Conservation (phyloP, 1,139 yeast genomes). For the Blastobotrys buckinghamii region DNA sequence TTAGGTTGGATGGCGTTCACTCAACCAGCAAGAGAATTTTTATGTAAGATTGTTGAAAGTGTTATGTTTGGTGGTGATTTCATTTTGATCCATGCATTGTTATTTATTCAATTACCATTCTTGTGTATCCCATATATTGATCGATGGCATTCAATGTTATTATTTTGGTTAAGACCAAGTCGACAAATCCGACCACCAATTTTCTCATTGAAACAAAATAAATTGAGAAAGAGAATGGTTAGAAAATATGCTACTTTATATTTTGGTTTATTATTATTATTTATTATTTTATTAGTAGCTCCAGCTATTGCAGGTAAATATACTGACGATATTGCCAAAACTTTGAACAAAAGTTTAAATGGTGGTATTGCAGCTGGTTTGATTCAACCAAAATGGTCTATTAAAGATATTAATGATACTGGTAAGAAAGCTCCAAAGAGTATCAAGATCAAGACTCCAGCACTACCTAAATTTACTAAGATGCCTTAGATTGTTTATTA, state of each 20-base stretch:
- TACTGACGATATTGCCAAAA: conserved; percentile 22
- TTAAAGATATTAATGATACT: conserved; percentile 75
- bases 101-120: conserved; percentile 86
- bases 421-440: conserved; percentile 30
- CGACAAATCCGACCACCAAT: conserved; percentile 99
- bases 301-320: conserved; percentile 62
- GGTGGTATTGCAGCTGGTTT: conserved; percentile 57
- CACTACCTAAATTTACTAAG: conserved; percentile 25
- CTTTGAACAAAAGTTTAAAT: conserved; percentile 21
- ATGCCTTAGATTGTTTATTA: conserved; percentile 21
- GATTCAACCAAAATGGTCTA: conserved; percentile 73
- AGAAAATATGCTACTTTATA: conserved; percentile 86
- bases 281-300: conserved; percentile 75
- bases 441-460: conserved; percentile 30
- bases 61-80: conserved; percentile 98
- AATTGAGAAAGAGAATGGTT: conserved; percentile 98
- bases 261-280: conserved; percentile 61
- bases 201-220: conserved; percentile 93
- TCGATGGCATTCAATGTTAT: conserved; percentile 97
- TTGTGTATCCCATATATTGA: conserved; percentile 83
- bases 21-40: conserved; percentile 94
- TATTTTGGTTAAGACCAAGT: conserved; percentile 98
- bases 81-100: conserved; percentile 78
- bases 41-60: conserved; percentile 89
- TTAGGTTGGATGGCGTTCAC: conserved; percentile 95